Evolutionary conservation across 2,329 filamentous ascomycete species (phyloP), one percentile per base, ranked within the genome.

Genomic region (Aspergillus neoniger): DNA sequence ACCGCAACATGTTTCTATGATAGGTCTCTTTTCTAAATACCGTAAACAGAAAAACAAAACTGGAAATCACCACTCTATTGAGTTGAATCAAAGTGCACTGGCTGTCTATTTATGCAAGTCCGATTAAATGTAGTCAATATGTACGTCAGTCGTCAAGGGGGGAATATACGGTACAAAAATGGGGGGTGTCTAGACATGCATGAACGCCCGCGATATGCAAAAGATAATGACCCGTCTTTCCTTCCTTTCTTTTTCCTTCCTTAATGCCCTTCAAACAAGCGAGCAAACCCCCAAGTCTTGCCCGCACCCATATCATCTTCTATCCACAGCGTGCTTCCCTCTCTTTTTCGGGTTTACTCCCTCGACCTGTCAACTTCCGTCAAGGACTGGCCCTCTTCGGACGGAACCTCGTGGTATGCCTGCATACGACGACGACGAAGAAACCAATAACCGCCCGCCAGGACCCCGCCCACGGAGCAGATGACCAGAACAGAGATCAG

Each of bases 351-450:
- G 5, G 9, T 10, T 39, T 15, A 39, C 32, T n/a, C 21, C 47
- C 10, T 1, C 21, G 30, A 36, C 21, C 23, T 38, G 8, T 21
- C 38, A 17, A 15, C 52, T 32, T 69, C 62, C 48, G 68, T 63
- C 47, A 67, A 65, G 5, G 65, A 67, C 7, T 67, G 41, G 15
- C 65, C 66, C 55, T 73, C 72, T n/a, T 73, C 72, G 2, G 67
- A 68, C 12, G 71, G 67, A 56, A 75, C 63, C 39, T 72, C 67
- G 10, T 67, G 62, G 61, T 75, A 75, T 51, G 70, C 63, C 58
- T 64, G 65, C 47, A 56, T 58, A 58, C 67, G 69, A 51, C 70
- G 70, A 4, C 59, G 59, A 14, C 66, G 59, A 12, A 70, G 44
- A 19, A 64, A 49, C 28, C 64, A 67, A 57, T 65, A 70, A n/a